Conservation (phyloP, 2,329 filamentous ascomycete species). For the Aureobasidium sp. region DNA sequence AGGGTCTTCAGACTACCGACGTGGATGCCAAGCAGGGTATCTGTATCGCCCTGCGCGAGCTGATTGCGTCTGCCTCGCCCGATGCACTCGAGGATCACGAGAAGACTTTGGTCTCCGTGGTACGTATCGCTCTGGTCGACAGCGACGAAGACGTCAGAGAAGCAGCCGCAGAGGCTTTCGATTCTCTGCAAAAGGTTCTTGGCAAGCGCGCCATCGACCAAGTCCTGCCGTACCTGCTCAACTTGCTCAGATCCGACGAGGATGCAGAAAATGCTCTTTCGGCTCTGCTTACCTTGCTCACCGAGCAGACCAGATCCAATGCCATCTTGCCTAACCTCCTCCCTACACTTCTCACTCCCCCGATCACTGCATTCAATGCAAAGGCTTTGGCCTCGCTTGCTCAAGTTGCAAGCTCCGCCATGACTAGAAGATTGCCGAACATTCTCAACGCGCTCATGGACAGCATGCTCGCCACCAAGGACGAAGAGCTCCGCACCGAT, state of each 20-base stretch:
- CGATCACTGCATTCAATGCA: slow-evolving; percentile 91
- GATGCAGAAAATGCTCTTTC: slow-evolving; percentile 88
- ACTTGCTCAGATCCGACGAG: slow-evolving; percentile 75
- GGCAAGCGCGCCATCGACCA: slow-evolving; percentile 94
- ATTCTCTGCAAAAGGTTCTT: slow-evolving; percentile 85
- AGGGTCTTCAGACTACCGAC: slow-evolving; percentile 80
- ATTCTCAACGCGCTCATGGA: slow-evolving; percentile 95
- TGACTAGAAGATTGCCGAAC: slow-evolving; percentile 81
- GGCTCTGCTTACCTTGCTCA: slow-evolving; percentile 87
- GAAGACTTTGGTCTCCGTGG: slow-evolving; percentile 88
- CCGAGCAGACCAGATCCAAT: slow-evolving; percentile 87
- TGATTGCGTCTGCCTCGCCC: slow-evolving; percentile 80
- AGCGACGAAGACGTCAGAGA: slow-evolving; percentile 84
- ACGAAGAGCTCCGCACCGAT: slow-evolving; percentile 67
- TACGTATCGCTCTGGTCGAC: slow-evolving; percentile 87
- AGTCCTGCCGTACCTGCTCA: slow-evolving; percentile 86
- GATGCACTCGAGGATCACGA: slow-evolving; percentile 92
- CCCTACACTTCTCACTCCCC: slow-evolving; percentile 81
- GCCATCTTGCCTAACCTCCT: slow-evolving; percentile 95
- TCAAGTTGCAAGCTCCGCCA: slow-evolving; percentile 79
- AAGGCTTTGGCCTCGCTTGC: slow-evolving; percentile 88
- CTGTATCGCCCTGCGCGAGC: slow-evolving; percentile 88
- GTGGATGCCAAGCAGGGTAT: slow-evolving; percentile 94
- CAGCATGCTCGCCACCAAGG: slow-evolving; percentile 71
- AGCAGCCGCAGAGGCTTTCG: slow-evolving; percentile 93